Evolutionary conservation across 257 asterid genomes (phyloP).

Genomic region (Anisodus acutangulus): DNA sequence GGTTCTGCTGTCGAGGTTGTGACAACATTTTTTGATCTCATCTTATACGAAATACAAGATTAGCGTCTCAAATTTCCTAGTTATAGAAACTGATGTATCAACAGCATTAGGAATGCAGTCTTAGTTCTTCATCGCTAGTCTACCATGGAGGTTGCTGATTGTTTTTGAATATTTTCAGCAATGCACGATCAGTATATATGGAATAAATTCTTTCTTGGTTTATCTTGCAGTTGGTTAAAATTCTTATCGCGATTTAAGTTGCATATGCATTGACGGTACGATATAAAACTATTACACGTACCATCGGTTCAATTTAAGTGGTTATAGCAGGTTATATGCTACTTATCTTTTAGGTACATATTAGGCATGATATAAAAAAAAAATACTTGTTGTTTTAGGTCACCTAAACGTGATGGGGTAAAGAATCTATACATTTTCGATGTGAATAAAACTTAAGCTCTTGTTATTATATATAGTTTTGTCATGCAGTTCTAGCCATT

Average conservation of each 20-base stretch:
- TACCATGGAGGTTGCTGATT: constrained; percentile 30
- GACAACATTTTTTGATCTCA: constrained; percentile 29
- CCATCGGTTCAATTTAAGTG: background rate
- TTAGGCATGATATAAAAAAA: background rate
- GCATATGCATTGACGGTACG: background rate
- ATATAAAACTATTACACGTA: background rate
- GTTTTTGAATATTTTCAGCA: constrained; percentile 37
- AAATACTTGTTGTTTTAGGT: background rate
- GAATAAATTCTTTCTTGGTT: constrained; percentile 21
- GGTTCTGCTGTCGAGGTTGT: constrained; percentile 50
- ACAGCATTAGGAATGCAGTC: constrained; percentile 19
- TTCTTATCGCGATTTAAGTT: background rate
- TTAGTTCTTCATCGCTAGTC: constrained; percentile 28
- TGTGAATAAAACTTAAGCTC: background rate
- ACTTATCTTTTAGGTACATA: background rate
- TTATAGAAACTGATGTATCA: constrained; percentile 27
- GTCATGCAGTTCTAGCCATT: no score
- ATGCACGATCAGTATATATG: constrained; percentile 33
- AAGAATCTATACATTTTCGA: background rate
- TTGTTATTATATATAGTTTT: background rate
- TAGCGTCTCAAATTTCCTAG: background rate
- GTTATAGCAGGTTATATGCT: no score
- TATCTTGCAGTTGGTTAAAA: background rate
- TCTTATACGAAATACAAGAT: background rate
- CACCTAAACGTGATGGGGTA: background rate